A percentile compares a stretch with the other conserved stretches of the same genome.
Evolutionary conservation across 140 eudicot genomes (phyloP).

Genomic region (Senecio squalidus): DNA sequence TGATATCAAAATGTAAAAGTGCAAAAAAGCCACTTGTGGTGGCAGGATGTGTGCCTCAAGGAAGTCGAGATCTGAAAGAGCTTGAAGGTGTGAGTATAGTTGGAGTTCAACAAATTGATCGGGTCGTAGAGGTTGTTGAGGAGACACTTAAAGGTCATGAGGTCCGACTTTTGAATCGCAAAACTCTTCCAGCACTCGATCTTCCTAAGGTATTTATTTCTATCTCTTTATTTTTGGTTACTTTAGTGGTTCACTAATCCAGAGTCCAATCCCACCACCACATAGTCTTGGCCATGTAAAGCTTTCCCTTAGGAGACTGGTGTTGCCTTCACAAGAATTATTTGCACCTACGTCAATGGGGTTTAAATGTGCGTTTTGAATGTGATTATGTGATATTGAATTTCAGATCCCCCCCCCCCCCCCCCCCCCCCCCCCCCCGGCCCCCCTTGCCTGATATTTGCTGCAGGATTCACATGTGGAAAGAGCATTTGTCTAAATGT

Average conservation of each 20-base stretch:
- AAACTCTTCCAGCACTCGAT: constrained; percentile 89
- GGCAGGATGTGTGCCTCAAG: constrained; percentile 99
- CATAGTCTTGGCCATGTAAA: no score
- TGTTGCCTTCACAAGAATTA: no score
- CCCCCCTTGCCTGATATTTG: not conserved
- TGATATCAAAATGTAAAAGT: constrained; percentile 67
- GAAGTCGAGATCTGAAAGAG: constrained; percentile 84
- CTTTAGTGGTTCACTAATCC: not conserved
- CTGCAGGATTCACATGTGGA: no score
- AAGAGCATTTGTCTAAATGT: no score
- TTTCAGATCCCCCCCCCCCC: no score
- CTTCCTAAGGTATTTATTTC: constrained; percentile 70
- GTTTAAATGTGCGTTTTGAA: no score
- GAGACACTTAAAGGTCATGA: constrained; percentile 95
- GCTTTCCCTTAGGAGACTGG: no score
- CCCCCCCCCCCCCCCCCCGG: no score
- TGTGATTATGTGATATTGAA: no score
- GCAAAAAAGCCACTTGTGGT: constrained; percentile 93
- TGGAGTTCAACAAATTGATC: constrained; percentile 97
- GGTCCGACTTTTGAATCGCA: constrained; percentile 76
- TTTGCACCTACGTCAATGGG: no score
- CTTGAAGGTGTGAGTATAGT: constrained; percentile 91
- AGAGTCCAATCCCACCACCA: no score
- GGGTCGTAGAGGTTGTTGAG: constrained; percentile 95
- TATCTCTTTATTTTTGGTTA: not conserved